A percentile compares a stretch with the other conserved stretches of the same genome.
phyloP scores from a whole-genome alignment of 805 yeast species.

The Nakazawaea ernobii region DNA sequence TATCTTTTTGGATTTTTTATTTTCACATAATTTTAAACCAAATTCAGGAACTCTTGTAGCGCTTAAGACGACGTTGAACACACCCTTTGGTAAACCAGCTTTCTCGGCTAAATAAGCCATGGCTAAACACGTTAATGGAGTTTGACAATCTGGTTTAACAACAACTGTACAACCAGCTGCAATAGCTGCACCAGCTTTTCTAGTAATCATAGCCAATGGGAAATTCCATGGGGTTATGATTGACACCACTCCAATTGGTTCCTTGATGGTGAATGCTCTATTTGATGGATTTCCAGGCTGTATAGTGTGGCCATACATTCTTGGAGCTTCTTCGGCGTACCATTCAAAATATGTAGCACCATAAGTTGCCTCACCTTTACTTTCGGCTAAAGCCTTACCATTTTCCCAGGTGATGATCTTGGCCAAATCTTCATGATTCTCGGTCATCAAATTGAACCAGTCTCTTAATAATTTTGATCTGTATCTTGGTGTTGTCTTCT shows the following conservation, averaged over 20 bases:
- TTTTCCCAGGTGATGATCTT: constrained; percentile 60
- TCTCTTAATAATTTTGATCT: constrained; percentile 48
- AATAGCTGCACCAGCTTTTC: constrained; percentile 70
- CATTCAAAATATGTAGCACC: constrained; percentile 82
- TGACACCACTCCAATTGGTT: constrained; percentile 78
- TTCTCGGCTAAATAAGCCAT: constrained; percentile 52
- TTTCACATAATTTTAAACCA: constrained; percentile 55
- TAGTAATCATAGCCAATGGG: constrained; percentile 73
- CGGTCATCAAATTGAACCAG: constrained; percentile 47
- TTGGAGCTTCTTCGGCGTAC: constrained; percentile 81
- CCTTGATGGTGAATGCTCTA: constrained; percentile 55
- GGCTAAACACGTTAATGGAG: constrained; percentile 71
- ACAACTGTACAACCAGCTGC: constrained; percentile 80
- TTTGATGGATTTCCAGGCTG: constrained; percentile 42
- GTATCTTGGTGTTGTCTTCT: constrained; percentile 49
- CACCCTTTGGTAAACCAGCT: constrained; percentile 72
- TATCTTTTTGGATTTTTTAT: constrained; percentile 51
- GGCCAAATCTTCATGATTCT: constrained; percentile 62
- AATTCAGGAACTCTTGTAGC: constrained; percentile 31
- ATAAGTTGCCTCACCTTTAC: constrained; percentile 60
- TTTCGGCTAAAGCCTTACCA: constrained; percentile 69
- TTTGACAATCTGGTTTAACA: constrained; percentile 71
- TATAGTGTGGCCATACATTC: constrained; percentile 58
- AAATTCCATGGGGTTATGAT: constrained; percentile 83
- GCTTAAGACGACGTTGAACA: constrained; percentile 59